These are phyloP conservation scores for Dendrobium chrysotoxum DNA, from an alignment of 106 monocot species.

Conservation along the genomic window DNA sequence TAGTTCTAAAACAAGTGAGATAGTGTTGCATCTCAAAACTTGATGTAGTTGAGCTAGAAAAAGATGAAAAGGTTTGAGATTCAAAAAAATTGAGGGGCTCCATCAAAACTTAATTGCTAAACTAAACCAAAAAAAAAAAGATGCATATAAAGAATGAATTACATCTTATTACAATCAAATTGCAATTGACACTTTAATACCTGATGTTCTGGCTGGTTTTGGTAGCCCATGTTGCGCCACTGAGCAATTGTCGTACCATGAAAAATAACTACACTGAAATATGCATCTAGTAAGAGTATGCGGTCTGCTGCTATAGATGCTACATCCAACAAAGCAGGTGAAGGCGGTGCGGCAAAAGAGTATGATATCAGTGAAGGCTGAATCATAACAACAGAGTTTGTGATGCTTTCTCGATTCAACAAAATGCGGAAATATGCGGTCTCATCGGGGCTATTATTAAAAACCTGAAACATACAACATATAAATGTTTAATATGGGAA, in stretches of 20 bases:
- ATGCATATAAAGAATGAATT: neutral
- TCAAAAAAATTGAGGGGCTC: neutral
- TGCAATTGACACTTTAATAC: constrained; percentile 18
- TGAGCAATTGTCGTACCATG: constrained; percentile 98
- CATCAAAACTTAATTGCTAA: neutral
- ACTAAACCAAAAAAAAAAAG: neutral
- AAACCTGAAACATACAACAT: constrained; percentile 53
- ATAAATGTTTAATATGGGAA: constrained; percentile 1
- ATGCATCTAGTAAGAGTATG: constrained; percentile 93
- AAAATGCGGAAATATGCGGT: constrained; percentile 97
- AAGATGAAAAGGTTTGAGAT: neutral
- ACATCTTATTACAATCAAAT: neutral
- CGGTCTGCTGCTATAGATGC: constrained; percentile 83
- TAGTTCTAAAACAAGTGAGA: neutral
- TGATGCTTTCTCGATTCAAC: constrained; percentile 84
- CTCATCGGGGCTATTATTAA: constrained; percentile 98
- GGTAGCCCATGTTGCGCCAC: constrained; percentile 98
- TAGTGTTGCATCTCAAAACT: neutral
- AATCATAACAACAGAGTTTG: constrained; percentile 95
- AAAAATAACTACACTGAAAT: constrained; percentile 97
- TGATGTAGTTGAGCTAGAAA: neutral
- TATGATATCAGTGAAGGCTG: constrained; percentile 88
- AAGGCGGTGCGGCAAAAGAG: constrained; percentile 74
- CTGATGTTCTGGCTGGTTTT: constrained; percentile 94
- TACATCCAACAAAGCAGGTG: constrained; percentile 85